Base-by-base conservation (phyloP, 352 stramenopile genomes). In the Elongisporangium undulatum region DNA sequence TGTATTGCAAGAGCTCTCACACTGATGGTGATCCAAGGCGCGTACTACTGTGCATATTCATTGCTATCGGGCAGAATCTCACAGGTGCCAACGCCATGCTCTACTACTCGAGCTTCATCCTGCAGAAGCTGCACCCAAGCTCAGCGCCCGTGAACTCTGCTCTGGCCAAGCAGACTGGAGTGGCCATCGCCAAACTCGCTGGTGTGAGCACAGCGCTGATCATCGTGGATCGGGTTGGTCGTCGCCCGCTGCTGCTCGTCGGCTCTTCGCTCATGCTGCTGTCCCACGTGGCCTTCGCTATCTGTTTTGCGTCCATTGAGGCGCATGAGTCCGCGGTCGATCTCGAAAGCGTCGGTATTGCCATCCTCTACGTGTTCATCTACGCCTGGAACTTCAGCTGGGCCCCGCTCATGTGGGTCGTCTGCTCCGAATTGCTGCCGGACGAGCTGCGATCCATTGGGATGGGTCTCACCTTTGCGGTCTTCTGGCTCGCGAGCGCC, bases 91-190 rank as follows among this genome's bases (percentile, higher is more conserved):
- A 89, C 58, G 81, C 78, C 9, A 89, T 90, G 78, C 71, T 90
- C n/a, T 91, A 91, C 61, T 91, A 89, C 58, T 91, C 81, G 12
- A 89, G 71, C 62, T 91, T 89, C 55, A 91, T 91, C 24, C 62
- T 91, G 26, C 54, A 74, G 1, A 72, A 71, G 23, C 62, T 91
- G 0, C 67, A 68, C 49, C 53, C 53, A 0, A 67, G 67, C 24
- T 55, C 69, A 17, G 51, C 21, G 9, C 22, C 57, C 1, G 48
- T 56, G 39, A 34, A 66, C 20, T 75, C 67, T 21, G 55, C 65
- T 22, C 45, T 77, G 22, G 71, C 69, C 17, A 89, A 88, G 57
- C 79, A 91, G 50, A 66, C 88, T 9, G 77, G 74, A 21, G 78
- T 91, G 34, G 81, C 72, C 7, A 66, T 89, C 24, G 82, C 79